Evolutionary conservation across 2,329 filamentous ascomycete genomes (phyloP).

Genomic region (Fusarium bulbicola): DNA sequence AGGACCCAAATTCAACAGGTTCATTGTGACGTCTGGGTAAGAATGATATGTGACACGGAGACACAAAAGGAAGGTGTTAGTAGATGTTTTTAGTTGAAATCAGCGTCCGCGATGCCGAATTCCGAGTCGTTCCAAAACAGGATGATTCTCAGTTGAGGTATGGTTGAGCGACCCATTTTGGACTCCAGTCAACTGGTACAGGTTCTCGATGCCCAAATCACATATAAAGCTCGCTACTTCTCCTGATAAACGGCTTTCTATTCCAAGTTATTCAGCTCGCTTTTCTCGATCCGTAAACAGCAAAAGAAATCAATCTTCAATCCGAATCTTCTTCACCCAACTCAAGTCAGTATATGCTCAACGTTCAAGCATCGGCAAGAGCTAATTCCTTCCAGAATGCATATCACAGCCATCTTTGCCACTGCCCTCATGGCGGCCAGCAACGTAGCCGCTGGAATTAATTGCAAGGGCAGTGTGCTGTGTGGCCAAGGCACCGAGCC

Average conservation of each 20-base stretch:
- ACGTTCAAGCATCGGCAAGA: rapidly evolving
- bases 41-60: neutral
- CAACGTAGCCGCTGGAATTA: neutral
- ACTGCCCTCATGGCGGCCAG: neutral
- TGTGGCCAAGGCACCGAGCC: neutral
- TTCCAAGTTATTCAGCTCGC: rapidly evolving
- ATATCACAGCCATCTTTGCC: neutral
- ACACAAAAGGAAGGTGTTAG: neutral
- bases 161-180: neutral
- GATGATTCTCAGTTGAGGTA: neutral
- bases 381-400: neutral
- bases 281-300: rapidly evolving
- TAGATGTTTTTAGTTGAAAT: too few species aligned
- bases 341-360: neutral
- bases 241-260: rapidly evolving
- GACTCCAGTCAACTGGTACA: neutral
- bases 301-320: neutral
- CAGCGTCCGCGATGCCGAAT: neutral
- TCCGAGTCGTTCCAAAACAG: too few species aligned
- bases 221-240: neutral
- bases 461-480: neutral
- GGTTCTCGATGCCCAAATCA: neutral
- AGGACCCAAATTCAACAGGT: rapidly evolving
- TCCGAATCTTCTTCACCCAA: neutral
- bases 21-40: neutral